Evolutionary conservation across 768 basidiomycete genomes (phyloP), one percentile per base, ranked within the genome.

Genomic region (Gloeophyllum trabeum): DNA sequence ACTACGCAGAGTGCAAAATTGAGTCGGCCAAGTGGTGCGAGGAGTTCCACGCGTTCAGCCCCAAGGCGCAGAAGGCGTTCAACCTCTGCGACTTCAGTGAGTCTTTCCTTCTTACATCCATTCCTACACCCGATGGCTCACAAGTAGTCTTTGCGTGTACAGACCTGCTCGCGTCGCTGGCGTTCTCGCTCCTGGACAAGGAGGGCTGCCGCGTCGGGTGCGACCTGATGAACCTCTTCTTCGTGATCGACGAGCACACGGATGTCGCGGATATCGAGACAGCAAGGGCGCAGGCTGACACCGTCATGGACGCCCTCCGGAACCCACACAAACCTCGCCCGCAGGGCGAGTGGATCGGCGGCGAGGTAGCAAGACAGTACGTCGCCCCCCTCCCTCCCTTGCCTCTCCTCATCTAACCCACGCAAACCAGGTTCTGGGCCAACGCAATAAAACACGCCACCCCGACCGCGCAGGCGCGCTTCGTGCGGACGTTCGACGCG

Each of bases 141-240:
- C n/a, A n/a, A n/a, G n/a, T n/a, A n/a, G n/a, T n/a, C n/a, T n/a
- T n/a, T n/a, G n/a, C n/a, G n/a, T n/a, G n/a, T n/a, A n/a, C n/a
- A n/a, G n/a, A n/a, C n/a, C 28, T 30, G 7, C 16, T 30, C 10
- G 28, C 28, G 10, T 30, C 28, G 16, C 16, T 30, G 28, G n/a
- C n/a, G n/a, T n/a, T 16, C 28, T 30, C 10, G 7, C 28, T 30
- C n/a, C 20, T 35, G 24, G 25, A 18, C 7, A 30, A 26, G 59
- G 51, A 51, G 18, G 35, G 48, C 20, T 38, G 55, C 22, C 54
- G 60, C 10, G 48, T 48, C 35, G 51, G 43, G 5, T 58, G 56
- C 40, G 62, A 63, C 24, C 42, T 63, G 19, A 62, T 62, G 50
- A 54, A 57, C 43, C 26, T 54, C 5, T 52, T 57, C 48, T 58